Percentiles rank a stretch among this genome's conserved stretches.
Conservation (phyloP, 345 rosid genomes). For the Boechera divaricarpa region DNA sequence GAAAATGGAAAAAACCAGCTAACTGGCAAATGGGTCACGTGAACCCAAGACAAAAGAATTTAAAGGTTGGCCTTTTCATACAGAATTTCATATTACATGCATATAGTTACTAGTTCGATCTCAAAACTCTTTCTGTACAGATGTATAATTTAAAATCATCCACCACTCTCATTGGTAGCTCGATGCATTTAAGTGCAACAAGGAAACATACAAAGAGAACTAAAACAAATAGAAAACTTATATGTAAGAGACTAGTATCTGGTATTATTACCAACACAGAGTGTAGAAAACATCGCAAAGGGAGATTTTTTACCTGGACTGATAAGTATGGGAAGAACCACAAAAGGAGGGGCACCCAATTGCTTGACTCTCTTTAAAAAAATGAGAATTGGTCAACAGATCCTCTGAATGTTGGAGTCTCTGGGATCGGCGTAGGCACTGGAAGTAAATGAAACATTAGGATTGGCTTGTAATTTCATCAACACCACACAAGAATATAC, state of each 20-base stretch:
- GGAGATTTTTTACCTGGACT: conserved; percentile 59
- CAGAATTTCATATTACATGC: not conserved
- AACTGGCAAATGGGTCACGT: not conserved
- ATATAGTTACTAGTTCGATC: not conserved
- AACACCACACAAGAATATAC: not conserved
- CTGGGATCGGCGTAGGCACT: conserved; percentile 91
- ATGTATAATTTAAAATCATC: not conserved
- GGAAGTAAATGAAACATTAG: conserved; percentile 33
- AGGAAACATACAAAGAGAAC: not conserved
- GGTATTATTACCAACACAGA: not conserved
- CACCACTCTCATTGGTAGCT: not conserved
- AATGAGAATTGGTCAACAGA: conserved; percentile 61
- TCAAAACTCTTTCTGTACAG: not conserved
- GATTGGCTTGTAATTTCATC: conserved; percentile 4
- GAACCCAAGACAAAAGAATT: not conserved
- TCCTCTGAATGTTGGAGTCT: conserved; percentile 74
- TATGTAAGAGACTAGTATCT: not conserved
- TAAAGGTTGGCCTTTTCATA: not conserved
- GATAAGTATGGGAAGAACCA: conserved; percentile 72
- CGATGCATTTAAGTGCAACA: not conserved
- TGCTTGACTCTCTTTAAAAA: conserved; percentile 61
- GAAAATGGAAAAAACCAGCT: not conserved
- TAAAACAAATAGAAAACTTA: not conserved
- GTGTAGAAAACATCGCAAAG: not conserved
- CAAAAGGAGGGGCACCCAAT: conserved; percentile 77